Evolutionary conservation across 2,329 filamentous ascomycete species (phyloP), one percentile per base, ranked within the genome.

Genomic region (Microdochium paspali): DNA sequence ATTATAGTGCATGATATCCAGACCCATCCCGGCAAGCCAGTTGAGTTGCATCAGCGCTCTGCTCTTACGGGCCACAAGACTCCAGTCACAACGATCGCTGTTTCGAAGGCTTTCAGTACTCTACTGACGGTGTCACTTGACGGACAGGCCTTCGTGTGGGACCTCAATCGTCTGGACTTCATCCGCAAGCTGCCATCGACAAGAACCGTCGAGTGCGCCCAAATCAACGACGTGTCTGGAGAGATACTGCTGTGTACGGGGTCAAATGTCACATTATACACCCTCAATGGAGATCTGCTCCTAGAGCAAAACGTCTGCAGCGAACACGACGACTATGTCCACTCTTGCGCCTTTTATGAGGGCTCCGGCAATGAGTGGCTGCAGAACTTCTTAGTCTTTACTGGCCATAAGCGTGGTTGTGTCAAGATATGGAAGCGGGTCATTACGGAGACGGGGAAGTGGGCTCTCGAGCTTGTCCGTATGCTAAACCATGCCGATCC

Each of bases 271-370:
- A 70, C 85, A 4, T 67, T 98, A 2, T 96, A 88, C 63, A 91
- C 88, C 0, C 76, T 98, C 31, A 98, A 98, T 56, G 93, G 93
- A 3, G 80, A 86, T 6, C 65, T 90, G 1, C 72, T 98, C 2
- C 71, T 96, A 0, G 82, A 93, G 49, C 88, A 95, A 63, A 84
- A 86, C 30, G 79, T 95, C 1, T 93, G 88, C 56, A 76, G 59
- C 2, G 70, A 73, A 30, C 71, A 76, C 10, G 87, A 91, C 23
- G 91, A 96, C 59, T 82, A 77, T 28, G 82, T 96, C 2, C 75
- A 87, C 44, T 82, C 85, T 1, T 93, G 90, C 53, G 87, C 90
- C 2, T 95, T 95, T 64, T 97, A 97, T 66, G 90, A 97, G 63
- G 91, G 91, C 0, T 78, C 82, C 0, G 85, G 84, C 2, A 93